Conservation (phyloP, 2,329 filamentous ascomycete genomes). For the Biscogniauxia sp. region DNA sequence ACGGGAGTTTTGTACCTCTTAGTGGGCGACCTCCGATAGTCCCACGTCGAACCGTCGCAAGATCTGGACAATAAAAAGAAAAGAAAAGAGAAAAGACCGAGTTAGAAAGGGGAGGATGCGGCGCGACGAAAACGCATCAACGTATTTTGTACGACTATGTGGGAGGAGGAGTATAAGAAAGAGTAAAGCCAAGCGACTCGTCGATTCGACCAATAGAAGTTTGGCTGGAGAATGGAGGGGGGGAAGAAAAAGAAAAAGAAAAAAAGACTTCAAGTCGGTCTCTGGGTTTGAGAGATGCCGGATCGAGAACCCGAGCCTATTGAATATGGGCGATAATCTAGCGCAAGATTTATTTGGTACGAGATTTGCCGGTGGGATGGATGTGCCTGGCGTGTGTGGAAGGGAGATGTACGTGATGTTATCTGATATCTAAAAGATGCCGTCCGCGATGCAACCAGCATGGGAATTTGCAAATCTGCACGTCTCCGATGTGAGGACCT, state of each 20-base stretch:
- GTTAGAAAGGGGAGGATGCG: background rate
- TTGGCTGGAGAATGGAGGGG: background rate
- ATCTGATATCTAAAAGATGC: constrained; percentile 16
- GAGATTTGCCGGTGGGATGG: constrained; percentile 18
- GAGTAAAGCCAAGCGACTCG: background rate
- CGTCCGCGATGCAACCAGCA: background rate
- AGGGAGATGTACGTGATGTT: constrained; percentile 16
- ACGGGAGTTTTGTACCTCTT: background rate
- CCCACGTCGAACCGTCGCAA: background rate
- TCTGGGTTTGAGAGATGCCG: constrained; percentile 3
- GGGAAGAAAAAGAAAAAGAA: background rate
- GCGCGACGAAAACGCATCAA: background rate
- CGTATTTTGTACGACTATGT: background rate
- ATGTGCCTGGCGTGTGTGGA: constrained; percentile 3
- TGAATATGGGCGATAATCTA: constrained; percentile 4
- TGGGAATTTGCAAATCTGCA: constrained; percentile 1
- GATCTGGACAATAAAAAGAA: background rate
- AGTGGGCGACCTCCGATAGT: background rate
- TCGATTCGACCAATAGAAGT: background rate
- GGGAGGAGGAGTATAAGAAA: background rate
- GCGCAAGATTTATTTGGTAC: constrained; percentile 1
- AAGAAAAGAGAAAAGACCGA: background rate
- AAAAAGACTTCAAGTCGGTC: no score
- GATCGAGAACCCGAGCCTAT: constrained; percentile 11
- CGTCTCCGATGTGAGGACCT: constrained; percentile 1